Evolutionary conservation across 2,329 filamentous ascomycete genomes (phyloP), one percentile per base, ranked within the genome.

Genomic region (Neonectria magnoliae): DNA sequence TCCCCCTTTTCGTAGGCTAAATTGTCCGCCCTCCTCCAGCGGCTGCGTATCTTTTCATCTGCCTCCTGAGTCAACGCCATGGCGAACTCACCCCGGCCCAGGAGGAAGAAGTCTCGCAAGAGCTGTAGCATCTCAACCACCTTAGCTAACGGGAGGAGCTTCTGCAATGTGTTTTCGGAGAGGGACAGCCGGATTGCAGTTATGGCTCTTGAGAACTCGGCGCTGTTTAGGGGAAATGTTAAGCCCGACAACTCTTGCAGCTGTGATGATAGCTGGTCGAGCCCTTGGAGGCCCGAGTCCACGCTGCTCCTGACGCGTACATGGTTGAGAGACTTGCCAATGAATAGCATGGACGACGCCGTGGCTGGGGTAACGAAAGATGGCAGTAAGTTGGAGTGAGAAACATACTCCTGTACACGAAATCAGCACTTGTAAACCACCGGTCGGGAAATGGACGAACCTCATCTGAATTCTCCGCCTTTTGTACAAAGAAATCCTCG

Each of bases 31-130:
- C 89, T 83, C 70, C 85, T 88, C 85, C 92, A 93, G 54, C 93
- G 89, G 68, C 88, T 90, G n/a, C 88, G 86, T 25, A 96, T 86
- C 70, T 90, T 91, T 59, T 91, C 88, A 70, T 98, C 93, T 1
- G 95, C 93, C 80, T 98, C 93, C 38, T 91, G 88, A 1, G 97
- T 93, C 27, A 99, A 80, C 0, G 92, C 91, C 79, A 96, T 90
- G 20, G 94, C 93, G 77, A 99, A 99, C 77, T 98, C 96, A 57
- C 95, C 95, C 36, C 93, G 88, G 1, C 92, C 91, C 0, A 99
- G 85, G 2, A 99, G 85, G 70, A 98, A 93, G 79, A 97, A 98
- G 61, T 96, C 90, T 52, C 94, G 87, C 1, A 98, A 84, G 9
- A 98, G 83, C 29, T 89, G 88, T 14, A 98, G 82, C 54, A 92